phyloP scores from a whole-genome alignment of 1,284 basidiomycete species.

The Heterobasidion annosum region DNA sequence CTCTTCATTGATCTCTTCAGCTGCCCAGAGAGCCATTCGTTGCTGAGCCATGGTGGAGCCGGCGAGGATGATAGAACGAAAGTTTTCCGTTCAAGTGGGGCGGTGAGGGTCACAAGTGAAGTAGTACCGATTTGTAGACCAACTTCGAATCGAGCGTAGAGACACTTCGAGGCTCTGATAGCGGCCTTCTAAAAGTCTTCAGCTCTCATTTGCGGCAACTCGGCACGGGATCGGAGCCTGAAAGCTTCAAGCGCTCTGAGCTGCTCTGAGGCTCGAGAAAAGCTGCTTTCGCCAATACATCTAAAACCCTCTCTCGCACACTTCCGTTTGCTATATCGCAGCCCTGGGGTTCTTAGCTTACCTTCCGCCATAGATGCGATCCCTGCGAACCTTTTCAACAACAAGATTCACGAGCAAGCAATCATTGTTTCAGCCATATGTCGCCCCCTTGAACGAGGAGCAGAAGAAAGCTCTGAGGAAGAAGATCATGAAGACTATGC shows the following conservation, averaged over 20 bases:
- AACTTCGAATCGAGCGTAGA: too few species aligned
- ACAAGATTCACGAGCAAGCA: background rate
- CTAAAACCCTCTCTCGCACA: background rate
- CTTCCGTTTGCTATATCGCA: background rate
- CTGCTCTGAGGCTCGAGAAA: too few species aligned
- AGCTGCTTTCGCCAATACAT: background rate
- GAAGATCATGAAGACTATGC: background rate
- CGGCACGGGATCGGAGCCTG: too few species aligned
- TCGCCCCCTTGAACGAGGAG: background rate
- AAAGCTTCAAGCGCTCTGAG: too few species aligned
- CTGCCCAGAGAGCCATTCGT: conserved; percentile 58
- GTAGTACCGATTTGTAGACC: background rate
- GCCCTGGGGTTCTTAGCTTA: background rate
- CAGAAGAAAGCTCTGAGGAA: background rate
- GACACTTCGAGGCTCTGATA: too few species aligned
- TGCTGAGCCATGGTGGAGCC: conserved; percentile 41
- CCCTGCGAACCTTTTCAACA: background rate
- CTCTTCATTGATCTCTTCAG: conserved; percentile 69
- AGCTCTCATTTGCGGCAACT: too few species aligned
- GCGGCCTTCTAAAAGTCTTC: too few species aligned
- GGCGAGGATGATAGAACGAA: background rate
- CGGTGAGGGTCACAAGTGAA: background rate
- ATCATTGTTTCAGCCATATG: background rate
- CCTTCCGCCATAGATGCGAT: background rate
- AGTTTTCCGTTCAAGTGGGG: background rate